Conservation (phyloP, 2,329 filamentous ascomycete genomes). For the Tympanopsis confertula region DNA sequence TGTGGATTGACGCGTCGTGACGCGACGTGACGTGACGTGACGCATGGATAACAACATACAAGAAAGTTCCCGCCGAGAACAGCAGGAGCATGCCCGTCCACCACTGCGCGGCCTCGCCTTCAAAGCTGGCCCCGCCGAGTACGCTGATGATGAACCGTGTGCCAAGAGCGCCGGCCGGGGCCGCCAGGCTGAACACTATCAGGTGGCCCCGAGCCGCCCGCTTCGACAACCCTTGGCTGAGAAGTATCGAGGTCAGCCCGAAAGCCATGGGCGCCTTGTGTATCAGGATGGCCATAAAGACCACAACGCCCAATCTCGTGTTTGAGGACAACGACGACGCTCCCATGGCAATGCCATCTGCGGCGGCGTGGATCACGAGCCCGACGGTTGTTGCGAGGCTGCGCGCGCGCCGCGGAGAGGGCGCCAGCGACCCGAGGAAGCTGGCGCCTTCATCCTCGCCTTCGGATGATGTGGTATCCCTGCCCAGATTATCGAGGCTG, state of each 20-base stretch:
- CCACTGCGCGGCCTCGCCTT: constrained; percentile 60
- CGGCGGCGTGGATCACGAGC: constrained; percentile 88
- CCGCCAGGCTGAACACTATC: constrained; percentile 81
- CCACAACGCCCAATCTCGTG: constrained; percentile 71
- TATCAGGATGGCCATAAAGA: constrained; percentile 93
- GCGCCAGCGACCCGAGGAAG: constrained; percentile 46
- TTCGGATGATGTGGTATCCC: constrained; percentile 30
- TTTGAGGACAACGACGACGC: constrained; percentile 70
- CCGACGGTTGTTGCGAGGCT: constrained; percentile 79
- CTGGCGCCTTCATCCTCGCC: constrained; percentile 45
- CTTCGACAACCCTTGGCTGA: constrained; percentile 86
- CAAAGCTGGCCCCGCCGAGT: constrained; percentile 47
- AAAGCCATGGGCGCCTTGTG: constrained; percentile 96
- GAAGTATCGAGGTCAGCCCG: constrained; percentile 76
- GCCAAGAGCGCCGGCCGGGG: constrained; percentile 70
- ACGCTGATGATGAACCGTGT: constrained; percentile 75
- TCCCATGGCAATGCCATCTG: constrained; percentile 90
- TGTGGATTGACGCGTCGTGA: too few species aligned
- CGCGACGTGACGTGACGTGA: too few species aligned
- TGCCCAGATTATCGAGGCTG: constrained; percentile 70
- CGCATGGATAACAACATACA: constrained; percentile 48
- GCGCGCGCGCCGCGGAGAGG: constrained; percentile 44
- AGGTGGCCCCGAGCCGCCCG: constrained; percentile 74
- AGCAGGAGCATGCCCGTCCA: constrained; percentile 85
- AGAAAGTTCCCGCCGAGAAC: constrained; percentile 92